Evolutionary conservation across 139 green algal species (phyloP), one percentile per base, ranked within the genome.

Genomic region (Chlorella sp.): DNA sequence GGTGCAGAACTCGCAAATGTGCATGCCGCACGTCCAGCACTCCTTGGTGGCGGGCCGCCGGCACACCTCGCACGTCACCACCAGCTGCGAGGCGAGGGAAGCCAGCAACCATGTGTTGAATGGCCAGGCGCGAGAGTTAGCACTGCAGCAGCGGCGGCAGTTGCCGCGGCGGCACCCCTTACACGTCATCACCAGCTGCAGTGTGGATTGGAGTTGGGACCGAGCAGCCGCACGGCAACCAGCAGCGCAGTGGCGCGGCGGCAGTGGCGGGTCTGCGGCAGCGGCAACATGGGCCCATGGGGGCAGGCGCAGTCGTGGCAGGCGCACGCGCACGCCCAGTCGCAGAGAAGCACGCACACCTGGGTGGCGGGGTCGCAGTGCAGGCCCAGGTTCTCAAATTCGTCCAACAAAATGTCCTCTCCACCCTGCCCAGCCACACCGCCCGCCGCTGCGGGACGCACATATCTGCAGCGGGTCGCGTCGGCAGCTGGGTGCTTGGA

Each of bases 61-160:
- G 86, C 95, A 98, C 67, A 97, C 89, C 83, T 97, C 95, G 80
- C 95, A 98, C 0, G 92, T 94, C 6, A 97, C 92, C 43, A 98
- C 95, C 88, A 98, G 91, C 91, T 98, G 77, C 60, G 48, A 6
- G 24, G 41, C 3, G 41, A 41, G 1, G 38, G 70, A 34, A 28
- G 20, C 40, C 41, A 38, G 34, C 8, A n/a, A 4, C 8, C 30
- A 43, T 72, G 64, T 43, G 20, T 28, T 38, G 64, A 20, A 65
- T 65, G 56, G 7, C 6, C 26, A 30, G 56, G 22, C 26, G 22
- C 3, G 26, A 20, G 30, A 6, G 56, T 65, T 20, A 65, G 56
- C 56, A n/a, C 22, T 65, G 56, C 30, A n/a, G n/a, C n/a, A n/a
- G n/a, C n/a, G n/a, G n/a, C n/a, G n/a, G n/a, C n/a, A n/a, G 56